Base-by-base conservation (phyloP, 331 rosid genomes). In the Prunus yedoensis region DNA sequence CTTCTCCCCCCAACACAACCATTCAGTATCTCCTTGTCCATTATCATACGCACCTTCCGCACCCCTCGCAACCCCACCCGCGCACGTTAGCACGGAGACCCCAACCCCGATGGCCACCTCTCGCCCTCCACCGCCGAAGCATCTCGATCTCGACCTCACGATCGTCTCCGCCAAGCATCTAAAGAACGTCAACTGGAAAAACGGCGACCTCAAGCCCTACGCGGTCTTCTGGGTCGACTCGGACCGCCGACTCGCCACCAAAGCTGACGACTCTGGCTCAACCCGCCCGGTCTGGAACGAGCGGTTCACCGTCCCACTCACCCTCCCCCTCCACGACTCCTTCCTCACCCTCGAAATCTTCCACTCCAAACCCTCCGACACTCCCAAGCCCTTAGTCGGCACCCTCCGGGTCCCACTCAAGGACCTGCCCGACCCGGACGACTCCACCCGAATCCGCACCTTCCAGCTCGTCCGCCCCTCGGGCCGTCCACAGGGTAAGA, bases 141-240 rank as follows among this genome's bases (percentile, higher is more conserved):
- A 91, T 0, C 80, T 89, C 17, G 93, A 93, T 68, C 94, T 93
- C 14, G 97, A 93, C 79, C 90, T 93, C 11, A 90, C 90, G 1
- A 86, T 93, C 80, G 81, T 93, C 73, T 86, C 96, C 41, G 96
- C 93, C 35, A 93, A 93, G 90, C 93, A 89, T 64, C 94, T 93
- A 78, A 90, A 93, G 79, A 93, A 93, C 87, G 94, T 93, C 46
- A 93, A 93, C 86, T 93, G 97, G 97, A 88, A 88, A 56, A 90
- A 71, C 84, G 94, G 94, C 68, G 82, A 85, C 63, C 97, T 93
- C 82, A 87, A 89, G 45, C 88, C 97, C 71, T 93, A 93, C 79
- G 97, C 93, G 20, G 91, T 90, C 59, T 93, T 93, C 83, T 93
- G 96, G 94, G 78, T 89, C 25, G 93, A 93, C 70, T 90, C 94